Percentiles rank a stretch among this genome's conserved stretches.
phyloP scores from a whole-genome alignment of 2,329 filamentous ascomycete genomes.

The Nannizziopsis arthrosporioides region DNA sequence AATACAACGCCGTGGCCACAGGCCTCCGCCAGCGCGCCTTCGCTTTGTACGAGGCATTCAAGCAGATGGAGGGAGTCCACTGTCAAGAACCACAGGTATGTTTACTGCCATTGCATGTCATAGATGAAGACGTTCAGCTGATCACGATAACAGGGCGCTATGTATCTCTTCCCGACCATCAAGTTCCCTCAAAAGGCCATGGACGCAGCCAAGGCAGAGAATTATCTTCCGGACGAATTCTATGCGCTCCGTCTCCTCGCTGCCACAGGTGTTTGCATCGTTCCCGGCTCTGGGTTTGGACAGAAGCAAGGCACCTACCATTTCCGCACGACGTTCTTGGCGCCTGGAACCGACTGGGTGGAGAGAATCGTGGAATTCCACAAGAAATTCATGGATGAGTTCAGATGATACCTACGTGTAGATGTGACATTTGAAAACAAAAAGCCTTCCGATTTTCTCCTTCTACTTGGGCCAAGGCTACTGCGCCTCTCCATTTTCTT shows the following conservation, averaged over 20 bases:
- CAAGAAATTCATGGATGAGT: slow-evolving; percentile 79
- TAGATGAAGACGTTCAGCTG: not conserved
- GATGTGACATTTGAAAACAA: not conserved
- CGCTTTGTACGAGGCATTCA: slow-evolving; percentile 81
- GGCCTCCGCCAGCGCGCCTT: slow-evolving; percentile 67
- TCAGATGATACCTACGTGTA: slow-evolving; percentile 25
- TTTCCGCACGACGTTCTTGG: slow-evolving; percentile 93
- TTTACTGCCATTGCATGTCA: slow-evolving; percentile 11
- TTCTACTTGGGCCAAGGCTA: not conserved
- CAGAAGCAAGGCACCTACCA: slow-evolving; percentile 85
- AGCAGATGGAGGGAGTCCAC: slow-evolving; percentile 89
- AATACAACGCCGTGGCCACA: slow-evolving; percentile 72
- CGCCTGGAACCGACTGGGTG: slow-evolving; percentile 92
- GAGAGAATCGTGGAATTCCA: slow-evolving; percentile 82
- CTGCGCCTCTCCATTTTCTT: not conserved
- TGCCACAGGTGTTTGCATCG: slow-evolving; percentile 86
- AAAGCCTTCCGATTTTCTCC: not conserved
- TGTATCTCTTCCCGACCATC: slow-evolving; percentile 99
- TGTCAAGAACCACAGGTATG: slow-evolving; percentile 65
- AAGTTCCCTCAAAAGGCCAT: slow-evolving; percentile 62
- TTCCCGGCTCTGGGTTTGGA: slow-evolving; percentile 85
- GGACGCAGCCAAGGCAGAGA: slow-evolving; percentile 61
- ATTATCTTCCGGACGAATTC: slow-evolving; percentile 74
- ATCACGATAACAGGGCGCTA: slow-evolving; percentile 54
- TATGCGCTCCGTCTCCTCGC: slow-evolving; percentile 87